phyloP scores from a whole-genome alignment of 306 rosid species.

The Castanospermum australe region DNA sequence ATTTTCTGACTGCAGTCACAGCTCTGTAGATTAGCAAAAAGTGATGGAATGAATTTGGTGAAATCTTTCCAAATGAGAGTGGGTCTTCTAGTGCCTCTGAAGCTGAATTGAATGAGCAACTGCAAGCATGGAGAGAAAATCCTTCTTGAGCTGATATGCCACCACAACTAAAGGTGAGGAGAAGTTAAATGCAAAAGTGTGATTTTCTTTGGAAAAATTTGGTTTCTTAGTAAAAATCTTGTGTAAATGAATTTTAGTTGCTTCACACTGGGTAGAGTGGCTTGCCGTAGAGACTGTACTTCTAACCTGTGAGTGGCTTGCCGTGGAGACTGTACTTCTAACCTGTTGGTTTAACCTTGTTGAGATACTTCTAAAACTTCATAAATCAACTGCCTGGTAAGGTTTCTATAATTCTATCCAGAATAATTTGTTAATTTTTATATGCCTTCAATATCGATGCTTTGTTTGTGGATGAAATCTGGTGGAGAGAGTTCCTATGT shows the following conservation, averaged over 20 bases:
- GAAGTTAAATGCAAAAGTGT: not conserved
- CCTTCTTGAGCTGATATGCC: too few species aligned
- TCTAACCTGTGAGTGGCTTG: not conserved
- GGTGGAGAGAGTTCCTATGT: not conserved
- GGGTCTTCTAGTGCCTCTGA: conserved; percentile 34
- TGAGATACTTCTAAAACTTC: not conserved
- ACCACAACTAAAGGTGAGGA: conserved; percentile 54
- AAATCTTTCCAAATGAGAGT: conserved; percentile 30
- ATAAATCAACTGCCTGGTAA: not conserved
- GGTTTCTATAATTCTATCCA: not conserved
- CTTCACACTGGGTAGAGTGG: not conserved
- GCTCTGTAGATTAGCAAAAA: conserved; percentile 36
- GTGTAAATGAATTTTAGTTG: not conserved
- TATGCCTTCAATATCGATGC: not conserved
- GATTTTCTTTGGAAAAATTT: not conserved
- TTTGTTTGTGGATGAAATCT: not conserved
- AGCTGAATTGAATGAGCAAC: conserved; percentile 57
- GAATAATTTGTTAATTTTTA: not conserved
- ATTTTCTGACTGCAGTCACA: too few species aligned
- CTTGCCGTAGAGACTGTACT: not conserved
- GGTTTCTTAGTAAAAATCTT: not conserved
- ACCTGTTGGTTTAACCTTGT: not conserved
- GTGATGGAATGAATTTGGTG: conserved; percentile 11
- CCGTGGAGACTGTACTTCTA: not conserved
- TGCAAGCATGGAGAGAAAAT: too few species aligned